These are phyloP conservation scores for Cercospora sesami DNA, from an alignment of 2,329 filamentous ascomycete species.

Conservation along the genomic window DNA sequence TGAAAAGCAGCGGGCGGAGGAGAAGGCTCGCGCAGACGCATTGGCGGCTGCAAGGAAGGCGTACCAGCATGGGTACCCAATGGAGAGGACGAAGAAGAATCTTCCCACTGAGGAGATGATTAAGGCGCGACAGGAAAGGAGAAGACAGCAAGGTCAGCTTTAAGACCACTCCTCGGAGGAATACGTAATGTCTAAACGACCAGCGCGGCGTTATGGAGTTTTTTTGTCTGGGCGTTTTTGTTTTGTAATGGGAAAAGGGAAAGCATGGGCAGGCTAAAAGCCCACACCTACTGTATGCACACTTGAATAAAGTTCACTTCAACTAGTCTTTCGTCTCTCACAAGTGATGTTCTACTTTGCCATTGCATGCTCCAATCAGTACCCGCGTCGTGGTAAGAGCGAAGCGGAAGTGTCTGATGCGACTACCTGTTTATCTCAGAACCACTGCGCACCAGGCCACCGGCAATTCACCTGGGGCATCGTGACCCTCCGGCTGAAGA, in stretches of 20 bases:
- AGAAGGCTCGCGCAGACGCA: background rate
- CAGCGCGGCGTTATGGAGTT: conserved; percentile 3
- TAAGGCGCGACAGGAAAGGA: background rate
- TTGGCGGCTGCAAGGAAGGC: background rate
- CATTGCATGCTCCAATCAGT: background rate
- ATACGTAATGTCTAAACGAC: conserved; percentile 10
- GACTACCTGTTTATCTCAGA: background rate
- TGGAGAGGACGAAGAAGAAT: background rate
- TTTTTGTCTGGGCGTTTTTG: background rate
- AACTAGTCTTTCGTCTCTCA: background rate
- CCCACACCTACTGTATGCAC: background rate
- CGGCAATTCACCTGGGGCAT: background rate
- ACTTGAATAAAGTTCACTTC: background rate
- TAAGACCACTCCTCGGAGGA: conserved; percentile 1
- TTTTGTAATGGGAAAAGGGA: background rate
- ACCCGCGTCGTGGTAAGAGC: background rate
- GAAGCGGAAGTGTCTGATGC: background rate
- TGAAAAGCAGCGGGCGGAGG: background rate
- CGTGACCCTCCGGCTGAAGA: background rate
- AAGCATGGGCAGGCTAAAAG: conserved; percentile 3
- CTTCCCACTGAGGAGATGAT: background rate
- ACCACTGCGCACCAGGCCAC: background rate
- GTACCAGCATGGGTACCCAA: background rate
- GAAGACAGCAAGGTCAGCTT: background rate
- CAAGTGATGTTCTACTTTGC: background rate